Evolutionary conservation across 345 rosid genomes (phyloP), one percentile per base, ranked within the genome.

Genomic region (Gynandropsis gynandra): DNA sequence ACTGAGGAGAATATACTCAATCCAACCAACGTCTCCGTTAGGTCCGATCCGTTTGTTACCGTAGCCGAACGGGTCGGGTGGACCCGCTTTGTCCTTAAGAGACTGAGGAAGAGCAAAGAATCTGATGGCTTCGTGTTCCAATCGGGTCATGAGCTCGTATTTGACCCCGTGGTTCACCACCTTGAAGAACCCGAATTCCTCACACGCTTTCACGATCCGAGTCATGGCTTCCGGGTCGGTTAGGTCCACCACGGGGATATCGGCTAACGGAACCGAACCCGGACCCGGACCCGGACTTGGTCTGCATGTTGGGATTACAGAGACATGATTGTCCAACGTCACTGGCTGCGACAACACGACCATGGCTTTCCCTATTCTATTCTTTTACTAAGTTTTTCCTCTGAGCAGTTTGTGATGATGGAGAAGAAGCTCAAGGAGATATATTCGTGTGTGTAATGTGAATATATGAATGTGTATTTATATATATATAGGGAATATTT

Each of bases 21-120:
- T 64, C 95, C 93, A 81, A 4, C 97, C 97, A 14, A 82, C 74
- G 67, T 89, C n/a, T n/a, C n/a, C n/a, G n/a, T n/a, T n/a, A n/a
- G n/a, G n/a, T n/a, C n/a, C n/a, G n/a, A n/a, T n/a, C 95, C 66
- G 58, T 63, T 77, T 85, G 74, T 18, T 81, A 34, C 95, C 97
- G 49, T 89, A 89, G 50, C 97, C 97, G 29, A 77, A 85, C 38
- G 95, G 97, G 63, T 71, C 69, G n/a, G 95, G 85, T 5, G 93
- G 95, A 14, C 95, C 81, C 11, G 80, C 76, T 21, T n/a, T 67
- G 70, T 78, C 85, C 64, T 89, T 89, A 24, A 71, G 77, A 8
- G 85, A 62, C 43, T 79, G 85, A 6, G 95, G 87, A 18, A 74
- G 72, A 24, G 62, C 44, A 34, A 89, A 89, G 77, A 89, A 85